phyloP scores from a whole-genome alignment of 495 filamentous ascomycete genomes.

The Tuber calosporum region DNA sequence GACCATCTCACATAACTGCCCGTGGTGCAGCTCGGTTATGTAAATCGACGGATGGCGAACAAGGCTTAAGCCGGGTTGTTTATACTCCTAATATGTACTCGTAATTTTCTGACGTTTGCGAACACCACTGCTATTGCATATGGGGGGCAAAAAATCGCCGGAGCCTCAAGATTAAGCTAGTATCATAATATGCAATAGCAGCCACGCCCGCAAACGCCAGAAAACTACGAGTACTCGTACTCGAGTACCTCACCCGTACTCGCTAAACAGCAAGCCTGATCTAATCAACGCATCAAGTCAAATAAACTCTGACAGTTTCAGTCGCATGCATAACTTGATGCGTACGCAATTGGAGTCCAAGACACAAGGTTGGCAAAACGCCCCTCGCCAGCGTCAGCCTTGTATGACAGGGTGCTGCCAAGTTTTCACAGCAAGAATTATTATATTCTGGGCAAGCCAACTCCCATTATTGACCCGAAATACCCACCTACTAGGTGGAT shows the following conservation, averaged over 20 bases:
- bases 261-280: neutral
- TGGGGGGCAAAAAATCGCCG: too few relatives aligned
- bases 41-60: neutral
- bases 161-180: too few relatives aligned
- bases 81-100: too few relatives aligned
- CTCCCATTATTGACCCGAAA: neutral
- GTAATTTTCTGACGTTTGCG: too few relatives aligned
- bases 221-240: too few relatives aligned
- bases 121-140: too few relatives aligned
- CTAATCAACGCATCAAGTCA: neutral
- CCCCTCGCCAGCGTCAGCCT: neutral
- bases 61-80: neutral
- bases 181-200: too few relatives aligned
- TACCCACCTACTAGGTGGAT: neutral
- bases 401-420: neutral
- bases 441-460: neutral
- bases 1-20: neutral
- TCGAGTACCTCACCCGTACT: neutral
- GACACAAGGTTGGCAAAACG: neutral
- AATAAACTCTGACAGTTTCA: neutral
- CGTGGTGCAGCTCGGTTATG: neutral
- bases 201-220: too few relatives aligned
- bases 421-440: neutral
- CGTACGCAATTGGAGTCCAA: neutral
- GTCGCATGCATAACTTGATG: neutral